phyloP scores from a whole-genome alignment of 345 rosid species.

The Gossypium herbaceum region DNA sequence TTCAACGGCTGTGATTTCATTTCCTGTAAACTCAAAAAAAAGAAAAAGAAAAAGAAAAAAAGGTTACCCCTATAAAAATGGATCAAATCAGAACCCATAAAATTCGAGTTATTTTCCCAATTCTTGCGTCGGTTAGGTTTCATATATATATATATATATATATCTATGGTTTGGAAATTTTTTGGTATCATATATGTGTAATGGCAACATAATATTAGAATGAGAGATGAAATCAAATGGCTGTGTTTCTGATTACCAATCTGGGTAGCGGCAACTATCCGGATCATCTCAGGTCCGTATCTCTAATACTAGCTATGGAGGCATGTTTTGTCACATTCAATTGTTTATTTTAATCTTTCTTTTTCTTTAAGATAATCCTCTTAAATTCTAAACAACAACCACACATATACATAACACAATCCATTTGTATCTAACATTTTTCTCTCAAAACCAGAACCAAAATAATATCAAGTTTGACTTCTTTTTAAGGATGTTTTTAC shows the following conservation, averaged over 20 bases:
- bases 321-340: neutral
- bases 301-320: neutral
- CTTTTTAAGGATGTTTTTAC: too few species aligned
- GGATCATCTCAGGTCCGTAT: conserved; percentile 3
- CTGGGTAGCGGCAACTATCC: neutral
- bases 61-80: too few species aligned
- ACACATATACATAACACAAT: neutral
- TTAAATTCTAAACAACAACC: neutral
- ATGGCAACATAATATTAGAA: too few species aligned
- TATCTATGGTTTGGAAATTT: too few species aligned
- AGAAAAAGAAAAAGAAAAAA: too few species aligned
- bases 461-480: too few species aligned
- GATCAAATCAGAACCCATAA: neutral
- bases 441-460: too few species aligned
- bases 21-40: neutral
- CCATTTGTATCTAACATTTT: neutral
- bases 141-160: too few species aligned
- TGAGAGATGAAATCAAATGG: neutral
- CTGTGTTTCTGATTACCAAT: neutral
- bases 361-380: neutral
- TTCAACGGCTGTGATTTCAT: neutral
- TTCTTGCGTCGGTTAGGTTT: too few species aligned
- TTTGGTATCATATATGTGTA: too few species aligned
- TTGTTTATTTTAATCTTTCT: neutral
- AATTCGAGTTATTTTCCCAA: neutral